Base-by-base conservation (phyloP, 2,329 filamentous ascomycete genomes). In the Colletotrichum lentis region DNA sequence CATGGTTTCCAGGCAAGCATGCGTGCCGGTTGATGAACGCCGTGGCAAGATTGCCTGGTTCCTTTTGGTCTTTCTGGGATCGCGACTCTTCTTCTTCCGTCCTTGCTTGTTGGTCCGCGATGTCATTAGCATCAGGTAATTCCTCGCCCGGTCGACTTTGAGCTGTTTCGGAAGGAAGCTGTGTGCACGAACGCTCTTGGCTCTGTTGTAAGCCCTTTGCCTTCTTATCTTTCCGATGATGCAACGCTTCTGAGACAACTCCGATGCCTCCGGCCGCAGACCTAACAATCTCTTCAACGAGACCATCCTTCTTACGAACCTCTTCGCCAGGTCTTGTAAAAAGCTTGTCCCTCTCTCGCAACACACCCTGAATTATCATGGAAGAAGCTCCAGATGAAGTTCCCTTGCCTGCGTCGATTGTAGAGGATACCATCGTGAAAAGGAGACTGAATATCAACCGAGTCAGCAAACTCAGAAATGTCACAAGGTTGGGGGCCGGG, bases 221-320 rank as follows among this genome's bases (percentile, higher is more conserved):
- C 49, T 72, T 73, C 50, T 73, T 69, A 14, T 67, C 70, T 27
- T 67, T 69, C 2, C 68, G 59, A 24, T 73, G 64, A 12, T 73
- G 70, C 12, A 69, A 49, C 16, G 62, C 70, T 35, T 73, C 72
- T 2, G 70, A 72, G 2, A 67, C 64, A 7, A 72, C 65, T 1
- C 72, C 72, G 18, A 73, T 55, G 1, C 67, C 69, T 12, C 67
- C 57, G 1, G 72, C 72, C 11, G 69, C 64, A 1, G 64, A 67
- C 20, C 70, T 59, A 8, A 71, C 53, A 8, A 73, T 22, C 10
- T 43, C 62, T 43, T 69, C 69, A 8, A 72, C 47, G 1, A 67
- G 62, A 27, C 64, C 69, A 18, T 69, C 61, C 50, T 60, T 52
- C 18, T 65, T 69, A 1, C 3, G 14, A 11, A 66, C 16, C 14